A percentile compares a stretch with the other conserved stretches of the same genome.
phyloP scores from a whole-genome alignment of 2,329 filamentous ascomycete species.

The Fusarium stilboides region DNA sequence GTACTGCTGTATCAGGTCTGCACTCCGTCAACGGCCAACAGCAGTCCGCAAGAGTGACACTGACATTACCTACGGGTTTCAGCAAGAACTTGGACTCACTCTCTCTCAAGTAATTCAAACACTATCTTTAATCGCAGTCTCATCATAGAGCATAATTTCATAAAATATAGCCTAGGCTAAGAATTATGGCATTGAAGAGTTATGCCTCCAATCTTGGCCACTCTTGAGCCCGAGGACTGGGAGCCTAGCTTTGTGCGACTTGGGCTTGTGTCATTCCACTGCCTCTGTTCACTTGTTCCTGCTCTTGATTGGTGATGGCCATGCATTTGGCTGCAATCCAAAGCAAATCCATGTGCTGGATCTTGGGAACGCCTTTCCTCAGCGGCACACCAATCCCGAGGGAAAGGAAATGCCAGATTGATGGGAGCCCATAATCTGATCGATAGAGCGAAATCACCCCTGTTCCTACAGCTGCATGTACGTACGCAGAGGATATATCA shows the following conservation, averaged over 20 bases:
- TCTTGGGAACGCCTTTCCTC: slow-evolving; percentile 24
- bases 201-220: too few species aligned
- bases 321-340: slow-evolving; percentile 9
- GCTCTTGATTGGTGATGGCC: slow-evolving; percentile 6
- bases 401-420: slow-evolving; percentile 27
- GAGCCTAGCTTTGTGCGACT: slow-evolving; percentile 5
- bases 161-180: too few species aligned
- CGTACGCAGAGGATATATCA: slow-evolving; percentile 3
- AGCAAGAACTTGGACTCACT: too few species aligned
- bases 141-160: too few species aligned
- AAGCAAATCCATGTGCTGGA: slow-evolving; percentile 29
- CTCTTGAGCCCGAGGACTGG: neutral
- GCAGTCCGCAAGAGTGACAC: slow-evolving; percentile 32
- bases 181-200: too few species aligned
- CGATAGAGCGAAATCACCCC: slow-evolving; percentile 5
- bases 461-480: slow-evolving; percentile 24
- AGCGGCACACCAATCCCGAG: slow-evolving; percentile 6
- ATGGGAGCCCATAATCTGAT: slow-evolving; percentile 22
- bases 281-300: neutral
- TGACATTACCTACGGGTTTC: neutral
- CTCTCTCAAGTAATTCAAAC: too few species aligned
- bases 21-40: slow-evolving; percentile 16
- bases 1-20: slow-evolving; percentile 28
- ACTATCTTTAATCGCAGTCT: too few species aligned
- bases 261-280: neutral